Evolutionary conservation across 1,284 basidiomycete species (phyloP).

Genomic region (Sparassis latifolia): DNA sequence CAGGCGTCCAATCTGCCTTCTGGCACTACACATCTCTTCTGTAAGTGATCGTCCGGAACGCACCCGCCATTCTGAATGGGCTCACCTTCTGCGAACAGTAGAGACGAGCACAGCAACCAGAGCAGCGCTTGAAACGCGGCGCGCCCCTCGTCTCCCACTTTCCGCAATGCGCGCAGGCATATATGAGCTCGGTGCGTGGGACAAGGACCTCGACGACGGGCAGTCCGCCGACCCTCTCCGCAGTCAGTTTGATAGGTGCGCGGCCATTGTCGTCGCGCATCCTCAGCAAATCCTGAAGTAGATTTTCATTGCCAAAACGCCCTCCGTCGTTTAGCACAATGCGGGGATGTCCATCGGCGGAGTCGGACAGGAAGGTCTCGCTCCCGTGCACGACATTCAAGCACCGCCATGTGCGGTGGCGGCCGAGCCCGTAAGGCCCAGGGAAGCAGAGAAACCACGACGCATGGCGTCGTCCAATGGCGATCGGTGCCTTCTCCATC

Average conservation of each 20-base stretch:
- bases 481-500: not conserved
- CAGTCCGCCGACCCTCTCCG: not conserved
- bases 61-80: no score
- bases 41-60: no score
- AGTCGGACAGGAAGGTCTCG: not conserved
- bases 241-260: not conserved
- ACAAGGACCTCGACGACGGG: not conserved
- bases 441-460: conserved; percentile 1
- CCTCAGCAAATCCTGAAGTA: not conserved
- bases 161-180: not conserved
- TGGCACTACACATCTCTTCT: no score
- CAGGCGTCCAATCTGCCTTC: no score
- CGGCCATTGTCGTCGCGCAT: not conserved
- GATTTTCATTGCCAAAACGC: no score
- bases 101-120: no score
- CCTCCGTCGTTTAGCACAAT: not conserved
- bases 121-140: no score
- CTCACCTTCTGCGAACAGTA: no score
- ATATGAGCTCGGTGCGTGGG: not conserved
- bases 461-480: not conserved
- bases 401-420: not conserved
- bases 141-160: not conserved
- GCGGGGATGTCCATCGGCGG: not conserved
- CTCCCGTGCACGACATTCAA: not conserved
- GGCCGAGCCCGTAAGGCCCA: not conserved